phyloP scores from a whole-genome alignment of 129 eudicot genomes.

The Arctium lappa region DNA sequence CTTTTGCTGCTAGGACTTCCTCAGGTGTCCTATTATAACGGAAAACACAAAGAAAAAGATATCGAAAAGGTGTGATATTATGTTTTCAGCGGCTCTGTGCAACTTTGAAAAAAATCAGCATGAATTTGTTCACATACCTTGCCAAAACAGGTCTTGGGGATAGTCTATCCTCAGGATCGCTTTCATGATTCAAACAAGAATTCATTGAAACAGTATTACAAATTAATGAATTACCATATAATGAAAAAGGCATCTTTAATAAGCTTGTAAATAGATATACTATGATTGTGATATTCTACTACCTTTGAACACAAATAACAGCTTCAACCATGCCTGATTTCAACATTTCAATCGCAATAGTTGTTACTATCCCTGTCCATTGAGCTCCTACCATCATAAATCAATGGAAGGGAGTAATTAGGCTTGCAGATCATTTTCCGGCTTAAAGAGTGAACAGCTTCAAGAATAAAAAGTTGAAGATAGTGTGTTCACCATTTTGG shows the following conservation, averaged over 20 bases:
- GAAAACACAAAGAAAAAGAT: background rate
- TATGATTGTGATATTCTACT: background rate
- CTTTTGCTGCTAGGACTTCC: constrained; percentile 97
- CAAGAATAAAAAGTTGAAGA: background rate
- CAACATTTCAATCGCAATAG: constrained; percentile 94
- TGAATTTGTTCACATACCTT: constrained; percentile 46
- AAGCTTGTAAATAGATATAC: background rate
- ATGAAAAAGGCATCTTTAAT: background rate
- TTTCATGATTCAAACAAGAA: constrained; percentile 22
- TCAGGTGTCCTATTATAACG: constrained; percentile 79
- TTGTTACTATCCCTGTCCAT: constrained; percentile 98
- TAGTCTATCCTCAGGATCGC: constrained; percentile 96
- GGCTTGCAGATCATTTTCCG: background rate
- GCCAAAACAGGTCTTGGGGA: constrained; percentile 89
- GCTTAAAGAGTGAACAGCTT: background rate
- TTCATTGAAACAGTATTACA: constrained; percentile 2
- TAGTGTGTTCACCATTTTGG: background rate
- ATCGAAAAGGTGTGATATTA: background rate
- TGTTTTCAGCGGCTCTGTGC: background rate
- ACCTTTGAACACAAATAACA: constrained; percentile 97
- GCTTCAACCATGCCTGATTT: constrained; percentile 97
- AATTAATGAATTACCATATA: background rate
- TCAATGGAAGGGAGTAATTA: background rate
- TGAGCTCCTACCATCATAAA: constrained; percentile 66
- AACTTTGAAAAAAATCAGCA: background rate